Conservation (phyloP, 345 rosid species). For the Populus davidiana region DNA sequence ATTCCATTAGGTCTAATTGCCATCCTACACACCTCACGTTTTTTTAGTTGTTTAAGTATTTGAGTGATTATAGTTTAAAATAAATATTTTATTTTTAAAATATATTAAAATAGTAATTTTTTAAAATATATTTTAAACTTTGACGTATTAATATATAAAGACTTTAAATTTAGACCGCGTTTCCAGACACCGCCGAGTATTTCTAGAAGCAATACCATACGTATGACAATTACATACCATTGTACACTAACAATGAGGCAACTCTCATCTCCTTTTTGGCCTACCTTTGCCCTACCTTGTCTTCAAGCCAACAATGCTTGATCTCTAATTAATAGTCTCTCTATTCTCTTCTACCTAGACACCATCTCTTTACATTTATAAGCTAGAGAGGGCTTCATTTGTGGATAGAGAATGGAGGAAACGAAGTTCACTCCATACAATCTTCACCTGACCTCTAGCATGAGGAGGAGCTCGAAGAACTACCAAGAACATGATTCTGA, state of each 20-base stretch:
- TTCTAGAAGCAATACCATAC: not conserved
- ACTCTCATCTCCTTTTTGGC: too few relatives aligned
- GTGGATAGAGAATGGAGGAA: constrained; percentile 2
- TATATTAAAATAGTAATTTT: too few relatives aligned
- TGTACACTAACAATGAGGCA: not conserved
- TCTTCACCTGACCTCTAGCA: constrained; percentile 2
- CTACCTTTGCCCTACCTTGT: too few relatives aligned
- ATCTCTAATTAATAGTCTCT: too few relatives aligned
- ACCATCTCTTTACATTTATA: not conserved
- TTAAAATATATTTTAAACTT: too few relatives aligned
- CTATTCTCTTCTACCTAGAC: not conserved
- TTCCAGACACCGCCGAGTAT: fast-evolving
- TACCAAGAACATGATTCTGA: not conserved
- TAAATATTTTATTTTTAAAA: too few relatives aligned
- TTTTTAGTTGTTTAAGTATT: fast-evolving
- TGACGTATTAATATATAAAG: too few relatives aligned
- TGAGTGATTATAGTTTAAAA: too few relatives aligned
- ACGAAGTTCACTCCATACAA: constrained; percentile 8
- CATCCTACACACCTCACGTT: not conserved
- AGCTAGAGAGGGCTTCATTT: too few relatives aligned
- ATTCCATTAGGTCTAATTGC: not conserved
- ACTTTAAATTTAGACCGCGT: too few relatives aligned
- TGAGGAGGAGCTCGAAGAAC: constrained; percentile 6
- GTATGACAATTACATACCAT: not conserved
- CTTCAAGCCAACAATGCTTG: too few relatives aligned